phyloP scores from a whole-genome alignment of 2,329 filamentous ascomycete genomes.

The Nemania serpens region DNA sequence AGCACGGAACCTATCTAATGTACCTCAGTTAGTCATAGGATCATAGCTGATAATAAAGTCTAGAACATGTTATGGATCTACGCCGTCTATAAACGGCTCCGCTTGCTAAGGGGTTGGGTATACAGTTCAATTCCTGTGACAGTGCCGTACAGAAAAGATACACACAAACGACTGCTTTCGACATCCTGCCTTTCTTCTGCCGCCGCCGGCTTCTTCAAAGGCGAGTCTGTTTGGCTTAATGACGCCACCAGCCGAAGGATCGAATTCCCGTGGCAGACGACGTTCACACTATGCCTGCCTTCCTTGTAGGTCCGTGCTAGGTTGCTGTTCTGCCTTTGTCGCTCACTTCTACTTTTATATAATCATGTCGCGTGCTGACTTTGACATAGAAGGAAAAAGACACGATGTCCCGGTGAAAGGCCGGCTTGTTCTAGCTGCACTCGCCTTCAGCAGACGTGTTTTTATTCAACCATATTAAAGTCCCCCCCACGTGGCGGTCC shows the following conservation, averaged over 20 bases:
- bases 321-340: neutral
- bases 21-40: neutral
- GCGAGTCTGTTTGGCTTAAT: constrained; percentile 25
- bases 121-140: constrained; percentile 4
- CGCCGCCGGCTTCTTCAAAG: constrained; percentile 8
- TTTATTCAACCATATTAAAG: constrained; percentile 23
- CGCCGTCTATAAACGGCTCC: constrained; percentile 17
- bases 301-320: constrained; percentile 26
- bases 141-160: neutral
- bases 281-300: constrained; percentile 31
- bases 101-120: neutral
- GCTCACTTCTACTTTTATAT: neutral
- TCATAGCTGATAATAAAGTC: constrained; percentile 20
- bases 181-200: constrained; percentile 2
- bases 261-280: constrained; percentile 29
- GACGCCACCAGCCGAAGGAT: constrained; percentile 26
- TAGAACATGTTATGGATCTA: constrained; percentile 17
- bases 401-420: constrained; percentile 29
- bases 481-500: constrained; percentile 22
- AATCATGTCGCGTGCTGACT: constrained; percentile 8
- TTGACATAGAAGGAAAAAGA: constrained; percentile 27
- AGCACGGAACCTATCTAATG: no score
- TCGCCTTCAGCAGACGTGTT: constrained; percentile 28
- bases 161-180: constrained; percentile 9
- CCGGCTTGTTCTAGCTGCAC: constrained; percentile 27